Base-by-base conservation (phyloP, 352 stramenopile species). In the Phytophthora agathidicida region DNA sequence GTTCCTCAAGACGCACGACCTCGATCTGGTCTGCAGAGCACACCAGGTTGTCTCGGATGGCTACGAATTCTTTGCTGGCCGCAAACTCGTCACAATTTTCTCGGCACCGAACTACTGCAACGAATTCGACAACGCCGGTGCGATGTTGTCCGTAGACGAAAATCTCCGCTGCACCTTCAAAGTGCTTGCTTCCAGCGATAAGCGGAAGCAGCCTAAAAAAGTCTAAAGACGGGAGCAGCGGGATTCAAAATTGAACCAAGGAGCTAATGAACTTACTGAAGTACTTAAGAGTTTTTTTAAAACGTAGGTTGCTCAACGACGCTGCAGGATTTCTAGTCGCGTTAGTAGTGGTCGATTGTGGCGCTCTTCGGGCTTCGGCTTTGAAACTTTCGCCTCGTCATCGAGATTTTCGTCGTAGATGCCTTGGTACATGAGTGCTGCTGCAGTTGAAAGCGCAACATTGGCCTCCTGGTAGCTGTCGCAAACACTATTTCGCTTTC, bases 31-130 rank as follows among this genome's bases (percentile, higher is more conserved):
- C 14, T 98, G 98, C 39, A 76, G 98, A 39, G 98, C 97, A 20
- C 98, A 99, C 77, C 98, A 99, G 76, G 96, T 99, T 39, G 98
- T 99, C 7, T 98, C 99, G 61, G 98, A 99, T 71, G 98, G 98
- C 31, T 99, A 99, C 80, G 97, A 99, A 79, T 99, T 99, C 77
- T 99, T 99, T 71, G 97, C 98, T 1, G 87, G 94, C 22, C 86
- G 97, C 45, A 97, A 99, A 71, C 88, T 99, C 27, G 98, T 99
- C 9, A 99, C 98, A 11, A 91, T 99, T 46, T 99, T 99, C 68
- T 99, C 96, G 16, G 98, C 98, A 7, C 98, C 98, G 10, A 99
- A 99, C 77, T 99, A 99, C 75, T 99, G 98, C 77, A 98, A 98
- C 52, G 97, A 99, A 82, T 99, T 99, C 71, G 98, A 99, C 75